A percentile compares a stretch with the other conserved stretches of the same genome.
Evolutionary conservation across 1,139 yeast genomes (phyloP).

Genomic region (Yamadazyma oceani): DNA sequence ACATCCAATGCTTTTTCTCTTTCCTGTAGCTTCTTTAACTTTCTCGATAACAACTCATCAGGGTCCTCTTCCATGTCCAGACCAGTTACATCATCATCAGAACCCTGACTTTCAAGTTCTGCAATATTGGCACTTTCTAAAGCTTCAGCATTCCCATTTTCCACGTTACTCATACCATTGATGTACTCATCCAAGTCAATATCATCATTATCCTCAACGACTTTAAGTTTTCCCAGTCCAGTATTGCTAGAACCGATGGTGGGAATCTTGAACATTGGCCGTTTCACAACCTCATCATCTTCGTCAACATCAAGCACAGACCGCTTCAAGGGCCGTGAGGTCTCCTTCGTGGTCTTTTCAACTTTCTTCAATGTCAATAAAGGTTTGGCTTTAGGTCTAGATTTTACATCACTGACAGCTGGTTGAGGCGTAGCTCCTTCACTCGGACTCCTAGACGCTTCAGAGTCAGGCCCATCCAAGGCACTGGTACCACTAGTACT

Average conservation of each 20-base stretch:
- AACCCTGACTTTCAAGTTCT: constrained; percentile 1
- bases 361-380: constrained; percentile 9
- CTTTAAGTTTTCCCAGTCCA: no score
- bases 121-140: constrained; percentile 1
- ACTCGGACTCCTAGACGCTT: no score
- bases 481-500: not conserved
- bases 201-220: constrained; percentile 16
- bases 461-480: no score
- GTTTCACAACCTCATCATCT: constrained; percentile 19
- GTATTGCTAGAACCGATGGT: no score
- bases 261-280: constrained; percentile 29
- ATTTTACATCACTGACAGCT: not conserved
- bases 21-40: constrained; percentile 33
- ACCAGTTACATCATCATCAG: constrained; percentile 10
- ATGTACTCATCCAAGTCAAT: constrained; percentile 26
- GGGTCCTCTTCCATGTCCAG: constrained; percentile 23
- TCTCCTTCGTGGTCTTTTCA: not conserved
- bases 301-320: constrained; percentile 17
- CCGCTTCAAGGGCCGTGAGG: constrained; percentile 5
- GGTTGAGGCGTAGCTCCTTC: not conserved
- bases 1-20: constrained; percentile 34
- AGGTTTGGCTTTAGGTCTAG: constrained; percentile 6
- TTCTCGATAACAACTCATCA: constrained; percentile 25
- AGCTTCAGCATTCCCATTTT: constrained; percentile 8
- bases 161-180: not conserved